Evolutionary conservation across 306 rosid species (phyloP), one percentile per base, ranked within the genome.

Genomic region (Lithocarpus polystachyus): DNA sequence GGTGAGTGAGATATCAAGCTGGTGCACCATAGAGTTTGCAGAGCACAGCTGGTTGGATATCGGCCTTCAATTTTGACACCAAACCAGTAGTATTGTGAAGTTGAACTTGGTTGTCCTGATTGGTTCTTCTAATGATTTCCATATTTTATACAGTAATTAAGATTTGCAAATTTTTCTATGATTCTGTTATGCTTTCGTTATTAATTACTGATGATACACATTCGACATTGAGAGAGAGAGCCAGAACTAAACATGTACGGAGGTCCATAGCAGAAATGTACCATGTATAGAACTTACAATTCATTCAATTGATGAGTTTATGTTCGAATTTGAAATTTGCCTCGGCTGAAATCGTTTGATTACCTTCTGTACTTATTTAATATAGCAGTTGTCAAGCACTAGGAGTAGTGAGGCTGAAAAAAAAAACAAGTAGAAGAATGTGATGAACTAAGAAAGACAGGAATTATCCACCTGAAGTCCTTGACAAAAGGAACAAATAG

Each of bases 41-140:
- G 61, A 55, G 75, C 13, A 26, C 59, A 40, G 23, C 60, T 55
- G 81, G 73, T 81, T 20, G 76, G 79, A 76, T 76, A 52, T 48
- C 69, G 19, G 80, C 53, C 9, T 54, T 75, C 79, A 29, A 53
- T 29, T 68, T 33, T 10, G 33, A 56, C 78, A 6, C 28, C 45
- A 64, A 68, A 35, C 84, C 78, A 60, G 6, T 12, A 62, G 51
- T 65, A 57, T 56, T 12, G 15, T 35, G 83, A 57, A 77, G 43
- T 68, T 68, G 84, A 77, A 78, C 75, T 73, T 71, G 67, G 56
- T 74, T 26, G 26, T 53, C 56, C 29, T 79, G 69, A 68, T 80
- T 12, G 70, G 75, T 13, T 59, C n/a, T 59, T 9, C 67, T 71
- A 55, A 57, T 68, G 62, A 72, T 72, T 48, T 56, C 68, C 60